phyloP scores from a whole-genome alignment of 2,329 filamentous ascomycete genomes.

The Colletotrichum eremochloae region DNA sequence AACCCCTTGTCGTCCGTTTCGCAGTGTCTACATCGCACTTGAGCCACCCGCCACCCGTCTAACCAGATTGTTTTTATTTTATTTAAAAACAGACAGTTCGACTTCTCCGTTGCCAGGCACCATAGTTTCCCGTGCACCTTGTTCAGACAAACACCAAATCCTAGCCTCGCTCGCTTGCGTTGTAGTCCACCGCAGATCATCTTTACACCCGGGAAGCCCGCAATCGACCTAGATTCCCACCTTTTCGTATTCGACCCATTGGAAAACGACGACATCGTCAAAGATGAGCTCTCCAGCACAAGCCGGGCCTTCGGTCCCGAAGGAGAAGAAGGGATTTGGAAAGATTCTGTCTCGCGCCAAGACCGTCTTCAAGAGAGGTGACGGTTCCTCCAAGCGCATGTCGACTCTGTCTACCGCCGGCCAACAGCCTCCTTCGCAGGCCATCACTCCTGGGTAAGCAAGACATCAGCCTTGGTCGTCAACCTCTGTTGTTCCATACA shows the following conservation, averaged over 20 bases:
- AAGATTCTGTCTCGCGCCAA: constrained; percentile 64
- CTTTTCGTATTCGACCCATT: constrained; percentile 8
- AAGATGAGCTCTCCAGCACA: constrained; percentile 61
- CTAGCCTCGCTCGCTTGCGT: constrained; percentile 18
- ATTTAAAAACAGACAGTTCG: background rate
- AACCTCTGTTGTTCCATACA: background rate
- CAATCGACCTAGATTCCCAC: constrained; percentile 22
- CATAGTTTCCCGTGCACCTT: background rate
- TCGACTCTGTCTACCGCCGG: constrained; percentile 32
- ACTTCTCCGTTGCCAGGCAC: background rate
- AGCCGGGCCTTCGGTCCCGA: constrained; percentile 52
- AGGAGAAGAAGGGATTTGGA: constrained; percentile 62
- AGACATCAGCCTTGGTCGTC: background rate
- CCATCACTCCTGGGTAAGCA: constrained; percentile 34
- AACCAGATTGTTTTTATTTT: background rate
- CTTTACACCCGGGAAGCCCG: constrained; percentile 12
- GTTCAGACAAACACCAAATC: constrained; percentile 4
- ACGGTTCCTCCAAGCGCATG: constrained; percentile 46
- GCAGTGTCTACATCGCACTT: constrained; percentile 7
- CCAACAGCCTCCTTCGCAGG: constrained; percentile 33
- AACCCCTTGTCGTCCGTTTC: constrained; percentile 5
- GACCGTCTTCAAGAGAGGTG: constrained; percentile 63
- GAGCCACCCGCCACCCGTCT: constrained; percentile 20
- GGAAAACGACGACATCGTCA: constrained; percentile 1
- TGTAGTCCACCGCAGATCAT: constrained; percentile 29